These are phyloP conservation scores for Pythium plurisporium DNA, from an alignment of 352 stramenopile species.

Conservation along the genomic window DNA sequence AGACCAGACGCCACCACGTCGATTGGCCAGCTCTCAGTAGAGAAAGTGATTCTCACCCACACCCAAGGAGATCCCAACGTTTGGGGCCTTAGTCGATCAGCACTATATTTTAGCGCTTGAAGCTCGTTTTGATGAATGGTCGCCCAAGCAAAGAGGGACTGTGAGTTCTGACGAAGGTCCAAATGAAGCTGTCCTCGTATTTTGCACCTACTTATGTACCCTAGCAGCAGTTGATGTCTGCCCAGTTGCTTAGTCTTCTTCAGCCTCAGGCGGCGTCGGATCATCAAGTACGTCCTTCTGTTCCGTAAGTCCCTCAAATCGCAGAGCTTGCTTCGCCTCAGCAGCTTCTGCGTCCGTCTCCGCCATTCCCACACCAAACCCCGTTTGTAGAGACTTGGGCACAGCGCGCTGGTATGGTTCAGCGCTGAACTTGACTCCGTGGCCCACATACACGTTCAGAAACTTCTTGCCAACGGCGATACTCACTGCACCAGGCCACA, in stretches of 20 bases:
- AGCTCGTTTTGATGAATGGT: not conserved
- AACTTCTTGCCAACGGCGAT: constrained; percentile 85
- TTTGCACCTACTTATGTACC: constrained; percentile 2
- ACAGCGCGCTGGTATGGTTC: constrained; percentile 55
- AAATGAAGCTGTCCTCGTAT: too few relatives aligned
- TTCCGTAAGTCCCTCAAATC: constrained; percentile 55
- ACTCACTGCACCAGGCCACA: constrained; percentile 85
- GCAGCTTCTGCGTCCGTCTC: constrained; percentile 26
- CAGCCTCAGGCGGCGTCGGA: constrained; percentile 55
- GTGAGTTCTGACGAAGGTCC: too few relatives aligned
- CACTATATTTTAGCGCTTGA: not conserved
- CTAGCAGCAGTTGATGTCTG: not conserved
- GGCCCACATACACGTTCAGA: constrained; percentile 87
- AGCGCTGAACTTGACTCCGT: constrained; percentile 70
- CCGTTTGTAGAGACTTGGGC: constrained; percentile 43
- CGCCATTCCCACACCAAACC: constrained; percentile 39
- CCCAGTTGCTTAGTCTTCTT: constrained; percentile 26
- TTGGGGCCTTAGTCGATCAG: not conserved
- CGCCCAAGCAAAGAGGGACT: too few relatives aligned
- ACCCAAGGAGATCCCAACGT: not conserved
- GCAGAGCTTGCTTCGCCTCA: constrained; percentile 36
- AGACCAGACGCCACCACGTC: not conserved
- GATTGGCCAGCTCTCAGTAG: not conserved
- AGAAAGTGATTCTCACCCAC: not conserved
- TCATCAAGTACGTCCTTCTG: constrained; percentile 79